These are phyloP conservation scores for Metschnikowia matae DNA, from an alignment of 805 yeast species.

Conservation along the genomic window DNA sequence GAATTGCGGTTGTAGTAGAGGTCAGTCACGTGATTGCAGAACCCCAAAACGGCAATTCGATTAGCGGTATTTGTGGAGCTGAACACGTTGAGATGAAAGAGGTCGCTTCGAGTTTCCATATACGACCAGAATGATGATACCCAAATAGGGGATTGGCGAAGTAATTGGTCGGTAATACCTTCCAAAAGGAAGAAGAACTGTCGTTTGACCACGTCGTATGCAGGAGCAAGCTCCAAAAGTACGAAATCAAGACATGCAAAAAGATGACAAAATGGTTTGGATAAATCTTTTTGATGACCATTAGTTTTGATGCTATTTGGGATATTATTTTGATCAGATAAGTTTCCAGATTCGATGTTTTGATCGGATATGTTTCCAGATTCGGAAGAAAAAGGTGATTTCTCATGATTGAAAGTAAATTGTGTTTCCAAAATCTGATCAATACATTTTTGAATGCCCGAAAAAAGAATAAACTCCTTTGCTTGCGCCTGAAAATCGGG, in stretches of 20 bases:
- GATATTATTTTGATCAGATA: too few species aligned
- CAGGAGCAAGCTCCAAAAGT: neutral
- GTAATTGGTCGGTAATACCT: neutral
- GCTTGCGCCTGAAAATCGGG: neutral
- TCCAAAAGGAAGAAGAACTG: slow-evolving; percentile 3
- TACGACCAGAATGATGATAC: slow-evolving; percentile 34
- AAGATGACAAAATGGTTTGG: neutral
- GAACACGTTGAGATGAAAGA: slow-evolving; percentile 25
- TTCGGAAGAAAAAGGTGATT: too few species aligned
- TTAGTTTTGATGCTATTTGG: too few species aligned
- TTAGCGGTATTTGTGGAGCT: slow-evolving; percentile 27
- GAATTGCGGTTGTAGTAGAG: slow-evolving; percentile 18
- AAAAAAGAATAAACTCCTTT: neutral
- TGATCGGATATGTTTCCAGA: too few species aligned
- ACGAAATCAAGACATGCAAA: neutral
- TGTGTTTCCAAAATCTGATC: neutral
- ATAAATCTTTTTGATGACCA: too few species aligned
- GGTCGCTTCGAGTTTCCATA: slow-evolving; percentile 29
- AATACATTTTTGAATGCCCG: neutral
- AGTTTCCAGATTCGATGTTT: too few species aligned
- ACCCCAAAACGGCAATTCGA: slow-evolving; percentile 37
- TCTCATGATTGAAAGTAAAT: neutral
- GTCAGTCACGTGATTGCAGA: slow-evolving; percentile 38
- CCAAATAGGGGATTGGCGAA: neutral
- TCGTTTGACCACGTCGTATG: neutral